Base-by-base conservation (phyloP, 176 grass and related monocot genomes). In the Guadua angustifolia region DNA sequence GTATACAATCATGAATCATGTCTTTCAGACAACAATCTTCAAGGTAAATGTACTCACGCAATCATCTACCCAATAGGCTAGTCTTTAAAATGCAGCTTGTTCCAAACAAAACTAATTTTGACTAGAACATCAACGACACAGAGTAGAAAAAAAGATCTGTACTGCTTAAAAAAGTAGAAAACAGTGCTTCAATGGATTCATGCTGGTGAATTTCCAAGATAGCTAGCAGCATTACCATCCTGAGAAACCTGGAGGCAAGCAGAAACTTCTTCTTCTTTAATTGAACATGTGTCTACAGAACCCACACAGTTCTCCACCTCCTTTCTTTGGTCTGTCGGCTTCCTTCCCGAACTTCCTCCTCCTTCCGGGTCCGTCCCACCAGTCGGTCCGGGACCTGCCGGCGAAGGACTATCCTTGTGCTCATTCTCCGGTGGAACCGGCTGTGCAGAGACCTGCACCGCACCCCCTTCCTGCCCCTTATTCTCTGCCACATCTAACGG, bases 211-310 rank as follows among this genome's bases (percentile, higher is more conserved):
- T 17, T 86, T 26, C 17, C 13, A 43, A 16, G 10, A 73, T 21
- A 73, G 83, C 15, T 25, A 58, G 25, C 21, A 57, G 62, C 22
- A 74, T 83, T 87, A 90, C 88, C 88, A 39, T 71, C 7, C 26
- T 68, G 2, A 35, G 68, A 79, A 73, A 87, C 35, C 49, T 82
- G 73, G 66, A 90, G 84, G 42, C 88, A 90, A 61, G 88, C 84
- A 43, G 12, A 74, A 25, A 90, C 42, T 11, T 78, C 66, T 16
- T 75, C 9, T 19, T 36, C 69, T 19, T 17, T 18, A 29, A 71
- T 13, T 3, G 7, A 25, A 46, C 88, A 90, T 39, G 19, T 73
- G 5, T 66, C 42, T 36, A 49, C 43, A 14, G 68, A 9, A 73
- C 60, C 81, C 2, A 69, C 39, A 64, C 88, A 89, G 22, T 77